Conservation (phyloP, 306 rosid genomes). For the barrel medic (Medicago truncatula) region DNA sequence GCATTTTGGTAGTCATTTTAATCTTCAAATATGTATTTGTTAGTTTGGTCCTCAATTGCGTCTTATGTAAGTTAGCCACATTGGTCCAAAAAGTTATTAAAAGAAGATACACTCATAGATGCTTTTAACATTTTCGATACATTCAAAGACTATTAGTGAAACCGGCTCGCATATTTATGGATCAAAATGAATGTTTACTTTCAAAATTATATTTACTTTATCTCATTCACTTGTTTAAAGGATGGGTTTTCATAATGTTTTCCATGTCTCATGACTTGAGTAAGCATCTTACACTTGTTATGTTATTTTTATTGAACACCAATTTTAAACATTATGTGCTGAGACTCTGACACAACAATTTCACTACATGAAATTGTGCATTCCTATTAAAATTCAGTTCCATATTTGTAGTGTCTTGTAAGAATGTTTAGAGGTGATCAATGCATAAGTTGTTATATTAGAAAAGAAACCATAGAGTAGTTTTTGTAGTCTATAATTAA, state of each 20-base stretch:
- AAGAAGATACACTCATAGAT: too few relatives aligned
- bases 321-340: not conserved
- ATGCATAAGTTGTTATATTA: constrained; percentile 15
- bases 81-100: too few relatives aligned
- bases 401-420: not conserved
- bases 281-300: not conserved
- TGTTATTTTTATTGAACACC: constrained; percentile 13
- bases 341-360: constrained; percentile 20
- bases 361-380: too few relatives aligned
- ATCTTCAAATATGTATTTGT: too few relatives aligned
- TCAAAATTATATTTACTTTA: not conserved
- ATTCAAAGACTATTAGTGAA: too few relatives aligned
- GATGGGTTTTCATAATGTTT: not conserved
- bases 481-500: constrained; percentile 19
- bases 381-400: constrained; percentile 25
- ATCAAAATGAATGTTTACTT: too few relatives aligned
- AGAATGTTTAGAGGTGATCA: constrained; percentile 12
- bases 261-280: not conserved
- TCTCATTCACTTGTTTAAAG: constrained; percentile 14
- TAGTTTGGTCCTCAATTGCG: too few relatives aligned
- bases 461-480: not conserved
- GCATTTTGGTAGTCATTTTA: too few relatives aligned
- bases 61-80: too few relatives aligned
- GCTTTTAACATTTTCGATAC: too few relatives aligned
- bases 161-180: too few relatives aligned